phyloP scores from a whole-genome alignment of 441 rosid species.

The Macaranga tanarius region DNA sequence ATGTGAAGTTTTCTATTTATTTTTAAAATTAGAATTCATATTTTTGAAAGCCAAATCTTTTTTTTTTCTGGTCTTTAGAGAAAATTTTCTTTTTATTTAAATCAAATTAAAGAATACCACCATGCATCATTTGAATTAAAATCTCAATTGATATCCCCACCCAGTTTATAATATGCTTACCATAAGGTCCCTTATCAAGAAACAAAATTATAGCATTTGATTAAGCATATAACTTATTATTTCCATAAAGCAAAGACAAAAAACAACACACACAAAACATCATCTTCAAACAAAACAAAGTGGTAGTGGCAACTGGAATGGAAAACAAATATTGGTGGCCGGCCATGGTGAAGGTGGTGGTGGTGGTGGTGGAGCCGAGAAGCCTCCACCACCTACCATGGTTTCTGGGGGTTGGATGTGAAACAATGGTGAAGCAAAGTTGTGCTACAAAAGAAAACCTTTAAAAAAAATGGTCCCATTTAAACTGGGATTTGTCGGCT shows the following conservation, averaged over 20 bases:
- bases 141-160: no score
- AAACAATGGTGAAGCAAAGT: no score
- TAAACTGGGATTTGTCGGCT: constrained; percentile 49
- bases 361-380: constrained; percentile 52
- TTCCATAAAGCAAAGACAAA: neutral
- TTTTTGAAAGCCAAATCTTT: no score
- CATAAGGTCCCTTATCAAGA: neutral
- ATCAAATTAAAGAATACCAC: no score
- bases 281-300: constrained; percentile 3
- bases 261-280: no score
- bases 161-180: no score
- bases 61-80: no score
- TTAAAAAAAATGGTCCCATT: constrained; percentile 34
- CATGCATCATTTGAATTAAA: no score
- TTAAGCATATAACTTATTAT: neutral
- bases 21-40: no score
- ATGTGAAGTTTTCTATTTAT: no score
- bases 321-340: constrained; percentile 10
- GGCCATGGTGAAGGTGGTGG: constrained; percentile 18
- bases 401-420: constrained; percentile 21
- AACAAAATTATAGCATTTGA: neutral
- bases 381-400: constrained; percentile 17
- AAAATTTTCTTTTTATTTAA: no score
- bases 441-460: constrained; percentile 19
- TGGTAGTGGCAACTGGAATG: constrained; percentile 15